Conservation (phyloP, 768 basidiomycete genomes). For the Suillus brevipes region DNA sequence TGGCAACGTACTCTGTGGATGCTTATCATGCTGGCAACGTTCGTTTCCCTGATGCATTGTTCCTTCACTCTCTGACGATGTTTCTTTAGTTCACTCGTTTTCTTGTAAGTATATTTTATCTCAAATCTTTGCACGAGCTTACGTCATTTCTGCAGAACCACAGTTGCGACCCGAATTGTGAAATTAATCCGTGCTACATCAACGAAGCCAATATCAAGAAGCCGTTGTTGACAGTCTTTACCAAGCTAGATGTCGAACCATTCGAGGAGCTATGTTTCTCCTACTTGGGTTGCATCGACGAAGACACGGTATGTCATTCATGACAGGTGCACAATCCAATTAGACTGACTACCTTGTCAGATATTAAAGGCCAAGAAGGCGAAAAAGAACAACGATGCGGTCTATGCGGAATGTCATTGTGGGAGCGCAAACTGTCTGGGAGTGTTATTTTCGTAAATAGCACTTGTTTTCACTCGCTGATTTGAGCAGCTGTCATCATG, state of each 20-base stretch:
- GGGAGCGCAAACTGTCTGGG: conserved; percentile 55
- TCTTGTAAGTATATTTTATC: conserved; percentile 49
- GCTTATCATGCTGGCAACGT: conserved; percentile 89
- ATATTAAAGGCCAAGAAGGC: neutral
- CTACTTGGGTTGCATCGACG: conserved; percentile 59
- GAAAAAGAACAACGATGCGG: conserved; percentile 36
- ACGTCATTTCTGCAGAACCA: conserved; percentile 62
- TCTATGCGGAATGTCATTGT: conserved; percentile 52
- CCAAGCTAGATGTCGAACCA: conserved; percentile 58
- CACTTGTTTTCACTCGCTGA: neutral
- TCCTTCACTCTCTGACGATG: conserved; percentile 2
- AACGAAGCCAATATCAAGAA: conserved; percentile 74
- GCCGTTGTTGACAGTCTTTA: conserved; percentile 69
- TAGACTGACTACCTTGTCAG: conserved; percentile 3
- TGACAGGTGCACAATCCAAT: neutral
- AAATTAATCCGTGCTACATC: conserved; percentile 71
- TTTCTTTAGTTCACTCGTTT: conserved; percentile 81
- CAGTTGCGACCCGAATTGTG: conserved; percentile 85
- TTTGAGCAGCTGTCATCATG: too few relatives aligned
- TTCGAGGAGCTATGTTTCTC: conserved; percentile 78
- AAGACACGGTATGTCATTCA: conserved; percentile 20
- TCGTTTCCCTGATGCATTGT: conserved; percentile 29
- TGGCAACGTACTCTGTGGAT: conserved; percentile 63
- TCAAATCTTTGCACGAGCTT: neutral
- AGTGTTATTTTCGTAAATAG: conserved; percentile 25